These are phyloP conservation scores for Candida ortonii DNA, from an alignment of 805 yeast species.

Conservation along the genomic window DNA sequence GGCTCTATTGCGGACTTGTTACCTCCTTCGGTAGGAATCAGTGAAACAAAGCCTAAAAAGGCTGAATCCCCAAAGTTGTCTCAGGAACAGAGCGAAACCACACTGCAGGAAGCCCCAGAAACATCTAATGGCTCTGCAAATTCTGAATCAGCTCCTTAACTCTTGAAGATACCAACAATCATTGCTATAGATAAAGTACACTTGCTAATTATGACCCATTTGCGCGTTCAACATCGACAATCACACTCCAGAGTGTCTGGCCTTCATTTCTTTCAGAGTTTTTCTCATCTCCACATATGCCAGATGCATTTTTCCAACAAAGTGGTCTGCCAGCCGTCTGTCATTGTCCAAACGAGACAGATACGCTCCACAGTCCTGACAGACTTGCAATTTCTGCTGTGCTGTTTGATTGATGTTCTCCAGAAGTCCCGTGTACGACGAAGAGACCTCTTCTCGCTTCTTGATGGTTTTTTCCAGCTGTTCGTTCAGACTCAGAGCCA, in stretches of 20 bases:
- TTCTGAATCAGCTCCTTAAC: too few relatives aligned
- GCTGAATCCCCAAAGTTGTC: neutral
- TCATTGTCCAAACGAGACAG: conserved; percentile 84
- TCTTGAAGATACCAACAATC: too few relatives aligned
- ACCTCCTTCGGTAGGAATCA: conserved; percentile 35
- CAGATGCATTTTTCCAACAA: conserved; percentile 80
- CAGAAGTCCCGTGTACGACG: conserved; percentile 54
- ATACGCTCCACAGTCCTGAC: conserved; percentile 87
- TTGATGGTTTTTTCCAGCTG: conserved; percentile 43
- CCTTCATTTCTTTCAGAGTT: conserved; percentile 41
- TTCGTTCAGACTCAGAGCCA: conserved; percentile 48
- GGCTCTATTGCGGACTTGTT: conserved; percentile 28
- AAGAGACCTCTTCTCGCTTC: conserved; percentile 52
- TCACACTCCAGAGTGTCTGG: too few relatives aligned
- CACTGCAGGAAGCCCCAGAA: too few relatives aligned
- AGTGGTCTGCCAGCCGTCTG: conserved; percentile 84
- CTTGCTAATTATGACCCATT: too few relatives aligned
- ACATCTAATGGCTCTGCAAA: too few relatives aligned
- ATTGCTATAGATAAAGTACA: too few relatives aligned
- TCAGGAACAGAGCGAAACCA: conserved; percentile 2
- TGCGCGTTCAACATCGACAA: too few relatives aligned
- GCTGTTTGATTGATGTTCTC: conserved; percentile 82
- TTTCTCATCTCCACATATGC: conserved; percentile 77
- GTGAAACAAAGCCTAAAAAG: conserved; percentile 3
- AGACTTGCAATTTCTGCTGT: conserved; percentile 87